Conservation (phyloP, 1,284 basidiomycete species). For the Sporisorium reilianum region DNA sequence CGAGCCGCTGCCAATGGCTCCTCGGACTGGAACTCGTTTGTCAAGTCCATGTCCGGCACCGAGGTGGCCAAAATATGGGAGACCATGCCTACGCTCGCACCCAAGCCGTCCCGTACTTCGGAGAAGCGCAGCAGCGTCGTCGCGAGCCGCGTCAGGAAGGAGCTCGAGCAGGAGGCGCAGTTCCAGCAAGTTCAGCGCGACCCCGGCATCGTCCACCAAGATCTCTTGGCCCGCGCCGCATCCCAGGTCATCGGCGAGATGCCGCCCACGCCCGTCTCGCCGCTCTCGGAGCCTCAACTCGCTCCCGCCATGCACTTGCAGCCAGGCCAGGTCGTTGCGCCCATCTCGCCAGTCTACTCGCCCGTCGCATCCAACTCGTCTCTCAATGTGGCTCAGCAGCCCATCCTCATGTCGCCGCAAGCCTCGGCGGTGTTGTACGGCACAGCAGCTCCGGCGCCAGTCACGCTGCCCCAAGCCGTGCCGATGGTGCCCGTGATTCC, state of each 20-base stretch:
- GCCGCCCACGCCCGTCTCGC: constrained; percentile 36
- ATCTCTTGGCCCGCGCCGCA: constrained; percentile 58
- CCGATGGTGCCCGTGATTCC: constrained; percentile 15
- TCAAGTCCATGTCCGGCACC: constrained; percentile 58
- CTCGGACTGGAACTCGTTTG: constrained; percentile 60
- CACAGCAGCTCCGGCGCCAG: constrained; percentile 9
- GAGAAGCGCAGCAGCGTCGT: constrained; percentile 51
- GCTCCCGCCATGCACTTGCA: constrained; percentile 30
- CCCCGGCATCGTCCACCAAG: constrained; percentile 50
- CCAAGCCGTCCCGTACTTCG: constrained; percentile 20
- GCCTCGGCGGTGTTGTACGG: constrained; percentile 26
- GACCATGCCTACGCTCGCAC: constrained; percentile 40
- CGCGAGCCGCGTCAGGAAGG: constrained; percentile 53
- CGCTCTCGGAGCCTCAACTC: constrained; percentile 15
- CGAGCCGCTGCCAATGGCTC: constrained; percentile 29
- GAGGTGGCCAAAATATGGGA: constrained; percentile 60
- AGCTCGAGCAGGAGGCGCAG: constrained; percentile 61
- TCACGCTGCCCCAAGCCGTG: constrained; percentile 12
- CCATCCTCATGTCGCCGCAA: constrained; percentile 27
- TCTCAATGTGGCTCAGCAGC: constrained; percentile 31
- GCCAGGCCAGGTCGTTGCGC: constrained; percentile 37
- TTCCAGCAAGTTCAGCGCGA: constrained; percentile 53
- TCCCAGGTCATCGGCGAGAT: constrained; percentile 58
- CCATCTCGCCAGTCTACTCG: constrained; percentile 41
- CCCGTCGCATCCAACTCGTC: constrained; percentile 38